These are phyloP conservation scores for Trametes gibbosa DNA, from an alignment of 768 basidiomycete genomes.

Conservation along the genomic window DNA sequence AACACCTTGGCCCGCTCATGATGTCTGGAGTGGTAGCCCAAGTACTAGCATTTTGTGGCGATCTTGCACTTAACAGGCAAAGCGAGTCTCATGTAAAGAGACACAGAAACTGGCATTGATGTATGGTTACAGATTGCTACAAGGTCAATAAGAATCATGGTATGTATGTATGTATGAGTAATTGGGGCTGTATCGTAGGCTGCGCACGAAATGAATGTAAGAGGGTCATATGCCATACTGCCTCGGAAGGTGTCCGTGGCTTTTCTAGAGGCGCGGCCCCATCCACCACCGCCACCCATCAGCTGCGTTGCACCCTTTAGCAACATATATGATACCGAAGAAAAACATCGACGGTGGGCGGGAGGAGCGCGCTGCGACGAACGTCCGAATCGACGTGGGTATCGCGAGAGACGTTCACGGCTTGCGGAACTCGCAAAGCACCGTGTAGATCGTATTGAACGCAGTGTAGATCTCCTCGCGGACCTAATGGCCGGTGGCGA, in stretches of 20 bases:
- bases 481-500: slow-evolving; percentile 58
- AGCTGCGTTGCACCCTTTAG: slow-evolving; percentile 12
- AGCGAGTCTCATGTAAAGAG: too few species aligned
- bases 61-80: too few species aligned
- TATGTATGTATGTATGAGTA: slow-evolving; percentile 15
- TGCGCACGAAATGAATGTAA: slow-evolving; percentile 10
- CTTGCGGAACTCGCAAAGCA: slow-evolving; percentile 93
- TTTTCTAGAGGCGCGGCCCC: slow-evolving; percentile 12
- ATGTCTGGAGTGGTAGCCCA: too few species aligned
- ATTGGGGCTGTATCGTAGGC: slow-evolving; percentile 9
- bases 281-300: slow-evolving; percentile 13
- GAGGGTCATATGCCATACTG: slow-evolving; percentile 16
- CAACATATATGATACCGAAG: slow-evolving; percentile 1
- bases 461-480: slow-evolving; percentile 99
- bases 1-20: too few species aligned
- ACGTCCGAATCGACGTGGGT: neutral
- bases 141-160: slow-evolving; percentile 11
- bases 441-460: slow-evolving; percentile 99
- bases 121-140: slow-evolving; percentile 21
- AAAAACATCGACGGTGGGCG: slow-evolving; percentile 4
- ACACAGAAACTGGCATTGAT: slow-evolving; percentile 16
- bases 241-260: slow-evolving; percentile 30
- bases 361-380: slow-evolving; percentile 6
- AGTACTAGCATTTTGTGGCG: too few species aligned
- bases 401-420: slow-evolving; percentile 43